Evolutionary conservation across 2,329 filamentous ascomycete species (phyloP).

Genomic region (Alternaria panax): DNA sequence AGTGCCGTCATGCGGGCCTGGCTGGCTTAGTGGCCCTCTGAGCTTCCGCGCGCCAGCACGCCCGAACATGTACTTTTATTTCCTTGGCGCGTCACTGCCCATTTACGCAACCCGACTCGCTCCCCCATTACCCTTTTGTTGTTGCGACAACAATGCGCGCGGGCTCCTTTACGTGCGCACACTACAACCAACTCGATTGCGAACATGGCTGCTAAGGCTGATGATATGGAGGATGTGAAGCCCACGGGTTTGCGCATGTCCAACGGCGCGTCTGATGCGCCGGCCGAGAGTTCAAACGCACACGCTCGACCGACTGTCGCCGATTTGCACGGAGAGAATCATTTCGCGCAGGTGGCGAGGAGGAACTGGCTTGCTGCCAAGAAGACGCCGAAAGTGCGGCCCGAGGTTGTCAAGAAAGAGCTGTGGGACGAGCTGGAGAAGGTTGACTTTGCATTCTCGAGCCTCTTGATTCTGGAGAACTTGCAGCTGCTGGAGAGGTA

Average conservation of each 20-base stretch:
- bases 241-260: constrained; percentile 19
- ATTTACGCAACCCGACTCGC: not conserved
- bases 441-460: constrained; percentile 78
- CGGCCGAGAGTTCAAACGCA: constrained; percentile 28
- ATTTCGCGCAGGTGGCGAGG: constrained; percentile 74
- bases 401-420: constrained; percentile 81
- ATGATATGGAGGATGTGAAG: constrained; percentile 38
- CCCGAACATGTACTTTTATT: constrained; percentile 33
- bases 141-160: constrained; percentile 40
- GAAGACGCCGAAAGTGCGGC: constrained; percentile 72
- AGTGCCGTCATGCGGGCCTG: constrained; percentile 19
- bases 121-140: no score
- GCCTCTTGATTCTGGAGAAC: constrained; percentile 84
- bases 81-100: constrained; percentile 37
- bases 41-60: constrained; percentile 18
- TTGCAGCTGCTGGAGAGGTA: constrained; percentile 90
- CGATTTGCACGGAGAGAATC: constrained; percentile 73
- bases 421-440: constrained; percentile 90
- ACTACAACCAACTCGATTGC: constrained; percentile 11
- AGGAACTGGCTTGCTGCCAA: constrained; percentile 81
- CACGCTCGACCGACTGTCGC: constrained; percentile 68
- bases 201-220: constrained; percentile 16
- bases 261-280: constrained; percentile 31
- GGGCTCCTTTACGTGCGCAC: constrained; percentile 22
- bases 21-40: constrained; percentile 2